Percentiles rank a stretch among this genome's conserved stretches.
phyloP scores from a whole-genome alignment of 441 rosid species.

The Manihot esculenta region DNA sequence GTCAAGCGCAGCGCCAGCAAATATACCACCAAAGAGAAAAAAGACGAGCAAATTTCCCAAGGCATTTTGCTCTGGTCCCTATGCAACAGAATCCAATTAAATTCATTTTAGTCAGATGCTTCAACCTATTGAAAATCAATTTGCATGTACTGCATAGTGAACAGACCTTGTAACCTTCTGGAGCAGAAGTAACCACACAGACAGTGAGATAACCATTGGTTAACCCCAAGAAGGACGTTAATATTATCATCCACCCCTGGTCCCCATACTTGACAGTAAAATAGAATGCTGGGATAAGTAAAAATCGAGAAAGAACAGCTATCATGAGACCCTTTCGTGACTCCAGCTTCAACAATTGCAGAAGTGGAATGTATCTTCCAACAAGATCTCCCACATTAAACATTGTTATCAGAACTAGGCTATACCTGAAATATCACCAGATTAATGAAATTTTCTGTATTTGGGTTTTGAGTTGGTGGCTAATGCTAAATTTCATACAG shows the following conservation, averaged over 20 bases:
- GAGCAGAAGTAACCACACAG: constrained; percentile 59
- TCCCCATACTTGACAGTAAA: constrained; percentile 60
- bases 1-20: constrained; percentile 38
- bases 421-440: constrained; percentile 41
- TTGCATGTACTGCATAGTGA: background rate
- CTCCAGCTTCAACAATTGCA: constrained; percentile 44
- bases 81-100: constrained; percentile 10
- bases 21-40: constrained; percentile 62
- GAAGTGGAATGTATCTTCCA: constrained; percentile 53
- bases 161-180: constrained; percentile 59
- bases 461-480: background rate
- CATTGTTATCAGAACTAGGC: constrained; percentile 60
- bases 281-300: constrained; percentile 61
- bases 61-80: constrained; percentile 91
- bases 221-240: constrained; percentile 57
- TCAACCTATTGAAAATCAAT: background rate
- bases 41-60: constrained; percentile 68
- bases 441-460: background rate
- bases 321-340: constrained; percentile 44
- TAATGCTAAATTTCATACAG: background rate
- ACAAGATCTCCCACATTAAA: constrained; percentile 59
- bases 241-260: constrained; percentile 76
- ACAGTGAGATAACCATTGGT: constrained; percentile 65
- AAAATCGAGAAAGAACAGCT: constrained; percentile 41
- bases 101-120: constrained; percentile 37